Conservation (phyloP, 1,284 basidiomycete genomes). For the Golubevia pallescens region DNA sequence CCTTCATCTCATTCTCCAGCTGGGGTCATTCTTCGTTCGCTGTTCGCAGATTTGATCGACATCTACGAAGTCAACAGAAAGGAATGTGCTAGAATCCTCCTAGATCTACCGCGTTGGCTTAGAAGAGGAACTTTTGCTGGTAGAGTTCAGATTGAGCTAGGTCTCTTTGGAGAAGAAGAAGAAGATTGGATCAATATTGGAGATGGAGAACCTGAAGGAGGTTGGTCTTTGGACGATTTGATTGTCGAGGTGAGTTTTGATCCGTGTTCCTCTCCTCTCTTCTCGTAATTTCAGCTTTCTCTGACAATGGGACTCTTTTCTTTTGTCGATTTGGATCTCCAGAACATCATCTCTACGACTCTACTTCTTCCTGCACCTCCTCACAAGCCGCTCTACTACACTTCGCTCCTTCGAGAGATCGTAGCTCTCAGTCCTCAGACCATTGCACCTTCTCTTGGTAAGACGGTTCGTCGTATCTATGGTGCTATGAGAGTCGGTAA, state of each 20-base stretch:
- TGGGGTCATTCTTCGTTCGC: conserved; percentile 80
- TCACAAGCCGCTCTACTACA: conserved; percentile 81
- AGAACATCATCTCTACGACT: conserved; percentile 76
- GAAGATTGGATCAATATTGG: conserved; percentile 63
- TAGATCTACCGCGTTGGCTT: conserved; percentile 87
- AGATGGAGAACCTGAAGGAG: conserved; percentile 37
- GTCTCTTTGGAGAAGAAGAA: conserved; percentile 52
- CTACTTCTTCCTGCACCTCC: conserved; percentile 79
- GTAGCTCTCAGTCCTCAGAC: conserved; percentile 89
- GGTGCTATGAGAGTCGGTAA: conserved; percentile 31
- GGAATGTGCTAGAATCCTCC: conserved; percentile 84
- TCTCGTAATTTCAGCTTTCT: too few relatives aligned
- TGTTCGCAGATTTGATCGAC: conserved; percentile 81
- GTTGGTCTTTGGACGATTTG: conserved; percentile 65
- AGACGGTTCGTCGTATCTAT: conserved; percentile 88
- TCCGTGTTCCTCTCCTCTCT: too few relatives aligned
- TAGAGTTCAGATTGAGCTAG: conserved; percentile 19
- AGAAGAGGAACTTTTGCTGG: conserved; percentile 73
- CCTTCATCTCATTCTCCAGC: conserved; percentile 75
- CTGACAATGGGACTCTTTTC: too few relatives aligned
- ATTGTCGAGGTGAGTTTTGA: conserved; percentile 73
- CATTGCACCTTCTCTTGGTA: conserved; percentile 93
- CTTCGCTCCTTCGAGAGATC: conserved; percentile 86
- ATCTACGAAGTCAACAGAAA: conserved; percentile 97
- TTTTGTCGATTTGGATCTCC: too few relatives aligned